These are phyloP conservation scores for Fraxinus greggii DNA, from an alignment of 305 asterid genomes.

Conservation along the genomic window DNA sequence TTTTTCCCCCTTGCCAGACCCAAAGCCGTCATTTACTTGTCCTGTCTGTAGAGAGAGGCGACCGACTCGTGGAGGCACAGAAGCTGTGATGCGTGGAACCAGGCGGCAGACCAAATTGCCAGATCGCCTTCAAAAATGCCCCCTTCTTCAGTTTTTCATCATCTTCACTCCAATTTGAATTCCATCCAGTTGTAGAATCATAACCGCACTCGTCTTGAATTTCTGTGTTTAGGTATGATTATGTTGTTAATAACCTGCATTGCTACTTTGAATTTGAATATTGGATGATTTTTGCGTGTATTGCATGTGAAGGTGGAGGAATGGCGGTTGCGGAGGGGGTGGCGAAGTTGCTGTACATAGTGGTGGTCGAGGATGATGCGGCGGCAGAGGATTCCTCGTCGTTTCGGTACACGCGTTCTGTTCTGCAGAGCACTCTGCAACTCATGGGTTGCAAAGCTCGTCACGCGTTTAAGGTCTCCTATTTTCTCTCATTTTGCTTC, in stretches of 20 bases:
- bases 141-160: constrained; percentile 22
- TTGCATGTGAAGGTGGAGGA: constrained; percentile 37
- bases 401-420: constrained; percentile 86
- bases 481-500: background rate
- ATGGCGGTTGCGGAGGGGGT: constrained; percentile 56
- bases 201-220: constrained; percentile 6
- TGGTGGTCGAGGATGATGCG: constrained; percentile 66
- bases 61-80: constrained; percentile 47
- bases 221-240: constrained; percentile 20
- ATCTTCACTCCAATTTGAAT: constrained; percentile 2
- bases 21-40: constrained; percentile 21
- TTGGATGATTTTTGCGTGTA: constrained; percentile 7
- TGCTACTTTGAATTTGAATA: constrained; percentile 14
- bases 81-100: constrained; percentile 53
- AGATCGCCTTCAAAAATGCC: constrained; percentile 42
- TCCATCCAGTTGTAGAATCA: constrained; percentile 24
- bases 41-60: background rate
- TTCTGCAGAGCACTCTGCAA: constrained; percentile 87
- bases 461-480: constrained; percentile 81
- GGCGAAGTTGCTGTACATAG: constrained; percentile 75
- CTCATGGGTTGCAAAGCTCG: constrained; percentile 97
- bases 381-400: constrained; percentile 39
- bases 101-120: constrained; percentile 43
- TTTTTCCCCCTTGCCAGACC: constrained; percentile 13
- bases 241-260: constrained; percentile 27